Percentiles rank a stretch among this genome's conserved stretches.
phyloP scores from a whole-genome alignment of 2,329 filamentous ascomycete genomes.

The Chalara sp. region DNA sequence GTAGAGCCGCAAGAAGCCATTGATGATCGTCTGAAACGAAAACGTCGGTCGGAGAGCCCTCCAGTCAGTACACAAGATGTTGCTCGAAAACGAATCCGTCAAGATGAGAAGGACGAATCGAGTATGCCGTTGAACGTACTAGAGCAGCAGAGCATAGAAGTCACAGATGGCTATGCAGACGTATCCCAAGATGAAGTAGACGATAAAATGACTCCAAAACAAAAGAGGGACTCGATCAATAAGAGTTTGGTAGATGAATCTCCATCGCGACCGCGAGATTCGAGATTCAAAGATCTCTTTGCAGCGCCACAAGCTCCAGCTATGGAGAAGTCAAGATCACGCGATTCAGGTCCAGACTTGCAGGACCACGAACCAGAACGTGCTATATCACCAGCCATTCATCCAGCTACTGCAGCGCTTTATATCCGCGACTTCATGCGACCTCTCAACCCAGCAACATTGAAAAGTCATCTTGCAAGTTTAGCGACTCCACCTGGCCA shows the following conservation, averaged over 20 bases:
- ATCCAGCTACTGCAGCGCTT: conserved; percentile 67
- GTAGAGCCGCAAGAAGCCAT: conserved; percentile 28
- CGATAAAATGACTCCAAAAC: not conserved
- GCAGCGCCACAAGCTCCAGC: conserved; percentile 5
- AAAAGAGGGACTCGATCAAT: not conserved
- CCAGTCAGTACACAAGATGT: conserved; percentile 46
- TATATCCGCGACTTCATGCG: conserved; percentile 92
- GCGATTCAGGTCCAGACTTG: conserved; percentile 12
- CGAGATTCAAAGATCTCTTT: conserved; percentile 42
- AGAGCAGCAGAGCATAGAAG: too few species aligned
- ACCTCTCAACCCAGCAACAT: conserved; percentile 62
- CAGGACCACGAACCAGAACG: conserved; percentile 19
- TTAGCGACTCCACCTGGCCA: conserved; percentile 56
- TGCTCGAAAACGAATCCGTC: conserved; percentile 47
- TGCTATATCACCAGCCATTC: conserved; percentile 49
- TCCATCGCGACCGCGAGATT: conserved; percentile 26
- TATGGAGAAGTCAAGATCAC: conserved; percentile 9
- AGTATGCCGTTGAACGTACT: too few species aligned
- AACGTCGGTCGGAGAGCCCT: conserved; percentile 59
- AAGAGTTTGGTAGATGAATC: conserved; percentile 6
- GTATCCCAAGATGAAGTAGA: not conserved
- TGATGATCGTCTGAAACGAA: conserved; percentile 57
- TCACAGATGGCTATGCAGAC: too few species aligned
- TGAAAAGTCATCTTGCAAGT: conserved; percentile 62
- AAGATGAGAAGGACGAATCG: not conserved